Base-by-base conservation (phyloP, 1,284 basidiomycete species). In the Quambalaria eucalypti region DNA sequence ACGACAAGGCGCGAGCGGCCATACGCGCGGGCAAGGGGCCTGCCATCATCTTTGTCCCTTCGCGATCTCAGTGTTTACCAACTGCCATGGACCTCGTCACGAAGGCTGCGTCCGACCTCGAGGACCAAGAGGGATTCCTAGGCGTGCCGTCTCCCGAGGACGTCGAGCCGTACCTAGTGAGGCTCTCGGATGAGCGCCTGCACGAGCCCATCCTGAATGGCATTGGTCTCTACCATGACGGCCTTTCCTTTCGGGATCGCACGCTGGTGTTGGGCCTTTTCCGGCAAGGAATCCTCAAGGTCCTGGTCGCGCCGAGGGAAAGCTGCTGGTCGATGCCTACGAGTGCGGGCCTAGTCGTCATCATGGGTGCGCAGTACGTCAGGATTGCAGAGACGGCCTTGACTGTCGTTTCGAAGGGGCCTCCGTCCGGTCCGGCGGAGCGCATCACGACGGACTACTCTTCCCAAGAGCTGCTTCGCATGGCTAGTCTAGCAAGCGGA, bases 321-420 rank as follows among this genome's bases (percentile, higher is more conserved):
- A 81, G 85, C 23, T 87, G 86, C 70, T 95, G 91, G 90, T 85
- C 82, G 9, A 76, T 96, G 12, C 88, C 90, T 2, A 82, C 91
- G 12, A 83, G 85, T 33, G 88, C 88, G 0, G 81, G 82, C 4
- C 82, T 84, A 2, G 91, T 97, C 14, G 80, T 96, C 33, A 85
- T 91, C 48, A 87, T 97, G 85, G 87, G 90, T 26, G 90, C 92
- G 5, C 93, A 98, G 75, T 95, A 89, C 73, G 76, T 86, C 30
- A 80, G 84, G 48, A 68, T 82, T 16, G 56, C 64, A 19, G 44
- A 46, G 30, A 46, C 28, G 25, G 21, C 28, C 54, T n/a, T n/a
- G n/a, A n/a, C n/a, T 25, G 33, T 52, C 55, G 2, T 26, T 9
- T n/a, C 28, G 38, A 47, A 19, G 63, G 63, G 16, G 7, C n/a